Evolutionary conservation across 495 filamentous ascomycete species (phyloP), one percentile per base, ranked within the genome.

Genomic region (Extremus antarcticus): DNA sequence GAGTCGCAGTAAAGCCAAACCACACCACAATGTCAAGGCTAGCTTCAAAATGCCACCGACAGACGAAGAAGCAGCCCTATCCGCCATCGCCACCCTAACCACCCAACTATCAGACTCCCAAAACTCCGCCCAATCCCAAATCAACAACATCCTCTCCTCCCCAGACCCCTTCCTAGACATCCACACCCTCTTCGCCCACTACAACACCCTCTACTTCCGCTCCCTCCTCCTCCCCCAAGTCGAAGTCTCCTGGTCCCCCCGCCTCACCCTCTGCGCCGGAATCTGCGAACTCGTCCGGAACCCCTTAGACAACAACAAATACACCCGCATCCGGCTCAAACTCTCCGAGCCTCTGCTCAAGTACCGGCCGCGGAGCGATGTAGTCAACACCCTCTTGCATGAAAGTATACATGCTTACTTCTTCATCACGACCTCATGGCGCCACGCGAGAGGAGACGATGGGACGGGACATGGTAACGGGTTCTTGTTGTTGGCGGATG

Each of bases 341-440:
- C 55, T 70, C 19, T 65, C 61, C 38, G 65, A 63, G 23, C 60
- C 66, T 20, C 57, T 70, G 15, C 61, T 70, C 21, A 66, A 70
- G 54, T 70, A 59, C 47, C 66, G 67, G 10, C 62, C 66, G 8
- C 60, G 61, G 22, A 50, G 54, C 13, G 66, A 70, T 49, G 64
- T 63, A 0, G 55, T 68, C 41, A 67, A 70, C 47, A 70, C 67
- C 11, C 64, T 70, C n/a, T 59, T 70, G 0, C 66, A 70, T 48
- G 67, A 70, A 52, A 60, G 60, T 17, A 70, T 68, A 21, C 67
- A 70, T 43, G 67, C 67, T 8, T 70, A 70, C 56, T 67, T 70
- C 55, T 70, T 70, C 57, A 51, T 70, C 46, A 68, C 64, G 16
- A 67, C 67, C 1, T 68, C 67, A 1, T 68, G 59, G 60, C 50